A percentile compares a stretch with the other conserved stretches of the same genome.
phyloP scores from a whole-genome alignment of 139 green algal species.

The Picochlorum sp. region DNA sequence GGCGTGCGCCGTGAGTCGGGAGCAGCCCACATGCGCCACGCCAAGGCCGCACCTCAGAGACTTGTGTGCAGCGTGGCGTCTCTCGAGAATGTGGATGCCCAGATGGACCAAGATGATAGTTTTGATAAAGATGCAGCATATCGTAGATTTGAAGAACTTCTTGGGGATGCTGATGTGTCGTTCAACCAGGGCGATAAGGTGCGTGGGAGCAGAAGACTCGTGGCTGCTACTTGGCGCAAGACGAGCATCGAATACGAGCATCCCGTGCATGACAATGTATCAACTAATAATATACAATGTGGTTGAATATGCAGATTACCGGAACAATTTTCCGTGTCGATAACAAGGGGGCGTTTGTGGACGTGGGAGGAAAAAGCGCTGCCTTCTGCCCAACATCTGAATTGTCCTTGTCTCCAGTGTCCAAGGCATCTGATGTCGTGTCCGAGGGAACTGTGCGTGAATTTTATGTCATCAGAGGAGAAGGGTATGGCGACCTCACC shows the following conservation, averaged over 20 bases:
- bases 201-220: not conserved
- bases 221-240: not conserved
- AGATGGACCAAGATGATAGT: conserved; percentile 2
- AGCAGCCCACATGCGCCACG: not conserved
- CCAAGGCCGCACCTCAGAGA: not conserved
- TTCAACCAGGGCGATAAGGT: conserved; percentile 29
- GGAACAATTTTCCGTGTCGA: conserved; percentile 50
- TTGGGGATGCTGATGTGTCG: conserved; percentile 7
- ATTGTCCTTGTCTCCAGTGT: conserved; percentile 71
- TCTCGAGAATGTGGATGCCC: conserved; percentile 4
- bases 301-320: conserved; percentile 8
- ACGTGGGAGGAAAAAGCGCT: conserved; percentile 86
- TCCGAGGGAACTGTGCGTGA: conserved; percentile 59
- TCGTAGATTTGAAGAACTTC: conserved; percentile 30
- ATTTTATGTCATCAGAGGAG: conserved; percentile 74
- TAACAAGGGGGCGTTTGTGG: conserved; percentile 79
- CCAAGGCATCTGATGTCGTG: conserved; percentile 65
- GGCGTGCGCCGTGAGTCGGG: not conserved
- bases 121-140: conserved; percentile 24
- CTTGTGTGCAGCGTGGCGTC: conserved; percentile 1
- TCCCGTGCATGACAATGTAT: no score
- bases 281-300: not conserved
- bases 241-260: no score
- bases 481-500: conserved; percentile 54
- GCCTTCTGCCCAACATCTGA: conserved; percentile 75